Base-by-base conservation (phyloP, 2,329 filamentous ascomycete species). In the Arthrobotrys musiformis region DNA sequence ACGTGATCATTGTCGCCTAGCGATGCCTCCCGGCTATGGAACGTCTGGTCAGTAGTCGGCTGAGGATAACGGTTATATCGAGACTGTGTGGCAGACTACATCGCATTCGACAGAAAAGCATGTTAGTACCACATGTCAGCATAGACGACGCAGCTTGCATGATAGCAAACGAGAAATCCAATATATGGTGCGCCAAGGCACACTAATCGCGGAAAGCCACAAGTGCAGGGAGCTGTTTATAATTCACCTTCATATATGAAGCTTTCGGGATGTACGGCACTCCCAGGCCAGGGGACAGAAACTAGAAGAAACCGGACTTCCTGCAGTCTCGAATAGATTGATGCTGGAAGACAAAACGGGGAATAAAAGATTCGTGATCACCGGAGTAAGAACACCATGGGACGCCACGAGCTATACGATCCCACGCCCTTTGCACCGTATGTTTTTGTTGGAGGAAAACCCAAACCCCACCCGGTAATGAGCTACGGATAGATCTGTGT, bases 1-100 rank as follows among this genome's bases (percentile, higher is more conserved):
- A 97, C 93, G 88, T 97, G 94, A 85, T 97, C 93, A 85, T 88
- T 93, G 78, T 94, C 92, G 84, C 97, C 93, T 83, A 92, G 95
- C 83, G 97, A 70, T 37, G 58, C 73, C 33, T 78, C 66, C 44
- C 66, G 66, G 42, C 66, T 78, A 28, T 72, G 73, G 61, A 70
- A 70, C 15, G 73, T 70, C 54, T 78, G 73, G 74, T 79, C 61
- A 75, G 69, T 67, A 79, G 69, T 69, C 78, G 74, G 68, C 70
- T 80, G 73, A 79, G 80, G 44, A 78, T 79, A 80, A 79, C 79
- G 78, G 79, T 78, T 78, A 80, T 79, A 70, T 79, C 80, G 80
- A 80, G 78, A 72, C 78, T 79, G 78, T 77, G 74, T 79, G 78
- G 76, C 68, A 79, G 80, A 61, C 72, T 80, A 79, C 48, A 75